Base-by-base conservation (phyloP, 441 rosid species). In the Euphorbia celastroides region DNA sequence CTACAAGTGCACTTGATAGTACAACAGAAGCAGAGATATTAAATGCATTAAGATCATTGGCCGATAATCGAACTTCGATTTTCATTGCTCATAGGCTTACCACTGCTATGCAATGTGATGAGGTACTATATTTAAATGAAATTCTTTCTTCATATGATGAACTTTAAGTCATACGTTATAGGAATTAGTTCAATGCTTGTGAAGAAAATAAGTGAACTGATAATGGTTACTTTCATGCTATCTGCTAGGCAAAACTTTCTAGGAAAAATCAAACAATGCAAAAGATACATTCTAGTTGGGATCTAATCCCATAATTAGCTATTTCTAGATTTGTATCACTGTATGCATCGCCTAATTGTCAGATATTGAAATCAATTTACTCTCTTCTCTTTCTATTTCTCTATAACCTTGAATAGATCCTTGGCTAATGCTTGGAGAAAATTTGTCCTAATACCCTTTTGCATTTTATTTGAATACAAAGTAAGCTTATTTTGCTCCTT, bases 21-120 rank as follows among this genome's bases (percentile, higher is more conserved):
- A 92, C 99, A n/a, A 94, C 99, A 19, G 98, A 95, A 78, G 97
- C 99, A 57, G 96, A 84, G 86, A 92, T 95, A 82, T 76, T 92
- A 63, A 87, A 61, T 75, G 97, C 99, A 51, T 75, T 95, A 71
- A 95, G 82, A 79, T 86, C 93, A 27, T 79, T 92, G 22, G 91
- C 98, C 44, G 86, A 65, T 74, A 86, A 92, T 65, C 85, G 97
- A 59, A 95, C 99, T 62, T 88, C 98, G 50, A 76, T 95, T 72
- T 95, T 95, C 77, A 77, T 95, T 63, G 99, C 99, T 64, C 99
- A 90, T 82, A 87, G 99, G 77, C 96, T 95, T 64, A 92, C 99
- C 57, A 95, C 98, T 66, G 99, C 99, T 25, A 92, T 95, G 97
- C 98, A 92, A 66, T 92, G 96, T 68, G 98, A 95, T 79, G 91